phyloP scores from a whole-genome alignment of 441 rosid species.

The Populus tomentosa region DNA sequence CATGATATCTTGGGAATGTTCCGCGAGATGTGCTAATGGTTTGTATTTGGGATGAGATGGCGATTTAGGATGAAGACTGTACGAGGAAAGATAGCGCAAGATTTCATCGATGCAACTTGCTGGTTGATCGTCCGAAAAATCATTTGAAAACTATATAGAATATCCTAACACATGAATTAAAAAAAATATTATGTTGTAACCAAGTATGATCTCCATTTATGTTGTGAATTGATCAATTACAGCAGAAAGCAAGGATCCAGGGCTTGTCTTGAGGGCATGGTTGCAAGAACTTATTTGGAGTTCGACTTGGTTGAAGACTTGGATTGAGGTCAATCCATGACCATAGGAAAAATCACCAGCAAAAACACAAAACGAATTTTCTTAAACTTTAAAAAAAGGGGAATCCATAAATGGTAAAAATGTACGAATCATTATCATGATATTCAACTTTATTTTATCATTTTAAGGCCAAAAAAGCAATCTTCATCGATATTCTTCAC shows the following conservation, averaged over 20 bases:
- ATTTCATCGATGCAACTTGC: too few relatives aligned
- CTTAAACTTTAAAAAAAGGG: not conserved
- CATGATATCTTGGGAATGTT: too few relatives aligned
- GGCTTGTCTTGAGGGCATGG: not conserved
- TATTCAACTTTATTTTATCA: conserved; percentile 24
- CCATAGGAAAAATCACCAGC: not conserved
- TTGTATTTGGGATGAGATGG: too few relatives aligned
- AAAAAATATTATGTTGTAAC: not conserved
- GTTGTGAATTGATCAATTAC: not conserved
- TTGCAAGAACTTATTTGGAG: not conserved
- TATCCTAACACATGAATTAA: too few relatives aligned
- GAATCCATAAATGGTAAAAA: conserved; percentile 8
- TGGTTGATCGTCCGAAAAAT: too few relatives aligned
- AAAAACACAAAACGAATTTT: not conserved
- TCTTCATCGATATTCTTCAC: conserved; percentile 23
- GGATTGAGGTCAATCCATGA: not conserved
- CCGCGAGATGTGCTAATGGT: too few relatives aligned
- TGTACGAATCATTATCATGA: conserved; percentile 11
- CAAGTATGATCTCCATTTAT: not conserved
- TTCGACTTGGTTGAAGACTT: not conserved
- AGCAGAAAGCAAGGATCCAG: not conserved
- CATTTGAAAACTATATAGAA: too few relatives aligned
- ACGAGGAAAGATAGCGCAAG: too few relatives aligned
- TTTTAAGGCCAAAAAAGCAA: conserved; percentile 23
- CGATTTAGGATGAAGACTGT: too few relatives aligned